phyloP scores from a whole-genome alignment of 345 rosid genomes.

The Hibiscus mutabilis region DNA sequence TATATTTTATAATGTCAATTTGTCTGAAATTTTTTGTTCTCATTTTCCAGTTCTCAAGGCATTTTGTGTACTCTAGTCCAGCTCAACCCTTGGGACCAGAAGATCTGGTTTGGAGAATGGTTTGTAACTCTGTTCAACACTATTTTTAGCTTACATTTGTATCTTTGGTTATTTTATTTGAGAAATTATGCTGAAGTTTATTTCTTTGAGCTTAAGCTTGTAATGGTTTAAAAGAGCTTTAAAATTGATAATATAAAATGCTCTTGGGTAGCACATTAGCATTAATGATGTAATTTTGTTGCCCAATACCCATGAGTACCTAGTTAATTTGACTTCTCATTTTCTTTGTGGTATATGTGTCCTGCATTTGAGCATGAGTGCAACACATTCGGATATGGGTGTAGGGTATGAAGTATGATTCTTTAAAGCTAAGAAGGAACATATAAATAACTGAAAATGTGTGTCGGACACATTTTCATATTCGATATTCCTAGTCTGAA shows the following conservation, averaged over 20 bases:
- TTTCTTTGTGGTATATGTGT: too few relatives aligned
- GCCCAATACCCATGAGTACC: neutral
- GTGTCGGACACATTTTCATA: neutral
- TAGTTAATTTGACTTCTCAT: neutral
- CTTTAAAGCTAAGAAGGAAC: neutral
- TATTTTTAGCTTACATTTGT: neutral
- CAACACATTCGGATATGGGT: too few relatives aligned
- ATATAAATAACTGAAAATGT: neutral
- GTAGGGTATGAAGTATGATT: neutral
- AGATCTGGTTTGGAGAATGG: conserved; percentile 97
- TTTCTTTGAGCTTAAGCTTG: neutral
- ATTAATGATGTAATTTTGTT: neutral
- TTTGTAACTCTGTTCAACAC: conserved; percentile 20
- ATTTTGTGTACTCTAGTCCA: conserved; percentile 83
- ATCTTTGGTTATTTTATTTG: neutral
- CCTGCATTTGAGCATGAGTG: too few relatives aligned
- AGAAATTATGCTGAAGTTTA: neutral
- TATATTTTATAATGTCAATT: neutral
- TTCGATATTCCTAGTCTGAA: neutral
- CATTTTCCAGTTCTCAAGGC: conserved; percentile 56
- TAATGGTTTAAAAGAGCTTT: neutral
- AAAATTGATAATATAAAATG: neutral
- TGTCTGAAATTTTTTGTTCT: conserved; percentile 13
- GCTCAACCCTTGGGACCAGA: conserved; percentile 95
- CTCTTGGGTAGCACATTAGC: neutral